These are phyloP conservation scores for Tricholoma saponaceum DNA, from an alignment of 768 basidiomycete genomes.

Conservation along the genomic window DNA sequence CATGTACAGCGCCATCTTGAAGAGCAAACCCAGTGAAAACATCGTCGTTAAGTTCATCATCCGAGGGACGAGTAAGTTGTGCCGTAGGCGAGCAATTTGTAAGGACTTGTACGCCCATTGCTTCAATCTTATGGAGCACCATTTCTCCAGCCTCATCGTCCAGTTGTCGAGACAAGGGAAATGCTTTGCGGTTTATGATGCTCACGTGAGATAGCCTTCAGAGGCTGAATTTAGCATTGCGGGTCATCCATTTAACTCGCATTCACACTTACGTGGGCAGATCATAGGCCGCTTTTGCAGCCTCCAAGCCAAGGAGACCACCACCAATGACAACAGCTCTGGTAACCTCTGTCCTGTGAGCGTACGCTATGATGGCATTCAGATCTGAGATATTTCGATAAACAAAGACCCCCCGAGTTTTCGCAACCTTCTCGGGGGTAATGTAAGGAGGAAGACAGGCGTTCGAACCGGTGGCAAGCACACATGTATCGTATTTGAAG, in stretches of 20 bases:
- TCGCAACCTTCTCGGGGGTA: constrained; percentile 31
- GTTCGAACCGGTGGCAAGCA: constrained; percentile 68
- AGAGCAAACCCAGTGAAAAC: constrained; percentile 47
- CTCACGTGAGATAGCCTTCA: background rate
- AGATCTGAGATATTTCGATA: constrained; percentile 73
- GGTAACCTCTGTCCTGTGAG: constrained; percentile 40
- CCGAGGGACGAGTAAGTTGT: constrained; percentile 20
- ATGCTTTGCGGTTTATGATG: constrained; percentile 1
- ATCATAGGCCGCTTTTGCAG: constrained; percentile 70
- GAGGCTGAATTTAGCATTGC: background rate
- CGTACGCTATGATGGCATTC: constrained; percentile 57
- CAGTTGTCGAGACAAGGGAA: constrained; percentile 18
- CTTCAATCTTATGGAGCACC: constrained; percentile 17
- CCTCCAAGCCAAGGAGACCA: constrained; percentile 69
- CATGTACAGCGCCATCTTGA: constrained; percentile 39
- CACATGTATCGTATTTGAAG: constrained; percentile 55
- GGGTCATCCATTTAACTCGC: background rate
- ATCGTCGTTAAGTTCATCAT: constrained; percentile 20
- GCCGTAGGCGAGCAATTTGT: constrained; percentile 23
- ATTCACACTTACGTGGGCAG: background rate
- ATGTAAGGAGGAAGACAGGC: constrained; percentile 61
- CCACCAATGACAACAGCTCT: constrained; percentile 62
- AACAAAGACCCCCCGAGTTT: constrained; percentile 57
- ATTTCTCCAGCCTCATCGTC: constrained; percentile 24
- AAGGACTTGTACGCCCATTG: constrained; percentile 14